phyloP scores from a whole-genome alignment of 257 asterid genomes.

The Solanum bulbocastanum region DNA sequence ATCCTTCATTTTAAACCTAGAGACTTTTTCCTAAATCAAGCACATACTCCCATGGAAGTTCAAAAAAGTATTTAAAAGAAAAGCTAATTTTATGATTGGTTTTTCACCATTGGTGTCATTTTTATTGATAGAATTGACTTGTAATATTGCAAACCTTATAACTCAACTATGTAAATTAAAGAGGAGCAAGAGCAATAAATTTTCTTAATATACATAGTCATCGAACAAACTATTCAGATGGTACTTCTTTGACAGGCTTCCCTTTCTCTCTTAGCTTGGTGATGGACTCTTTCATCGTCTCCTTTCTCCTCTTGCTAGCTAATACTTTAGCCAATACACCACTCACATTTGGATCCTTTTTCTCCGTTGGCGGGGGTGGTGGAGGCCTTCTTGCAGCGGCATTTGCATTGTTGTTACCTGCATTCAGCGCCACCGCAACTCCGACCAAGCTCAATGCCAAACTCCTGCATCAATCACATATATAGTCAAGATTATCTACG shows the following conservation, averaged over 20 bases:
- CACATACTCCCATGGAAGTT: background rate
- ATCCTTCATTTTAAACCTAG: background rate
- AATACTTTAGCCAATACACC: slow-evolving; percentile 62
- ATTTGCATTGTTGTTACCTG: slow-evolving; percentile 24
- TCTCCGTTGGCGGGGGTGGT: slow-evolving; percentile 68
- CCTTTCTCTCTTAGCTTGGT: slow-evolving; percentile 62
- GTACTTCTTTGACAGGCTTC: slow-evolving; percentile 23
- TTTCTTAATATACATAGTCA: background rate
- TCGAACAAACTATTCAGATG: slow-evolving; percentile 19
- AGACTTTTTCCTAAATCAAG: background rate
- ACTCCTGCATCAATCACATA: slow-evolving; percentile 30
- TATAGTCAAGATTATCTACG: background rate
- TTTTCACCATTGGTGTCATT: background rate
- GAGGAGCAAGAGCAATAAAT: background rate
- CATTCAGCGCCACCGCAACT: slow-evolving; percentile 22
- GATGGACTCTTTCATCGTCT: slow-evolving; percentile 65
- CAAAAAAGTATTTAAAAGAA: background rate
- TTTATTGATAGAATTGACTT: background rate
- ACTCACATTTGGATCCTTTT: slow-evolving; percentile 64
- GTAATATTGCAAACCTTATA: background rate
- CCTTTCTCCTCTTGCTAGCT: slow-evolving; percentile 89
- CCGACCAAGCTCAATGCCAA: slow-evolving; percentile 45
- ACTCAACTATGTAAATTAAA: background rate
- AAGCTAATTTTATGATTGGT: background rate
- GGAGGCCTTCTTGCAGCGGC: slow-evolving; percentile 81